These are phyloP conservation scores for Trametes sp. DNA, from an alignment of 1,284 basidiomycete species.

Conservation along the genomic window DNA sequence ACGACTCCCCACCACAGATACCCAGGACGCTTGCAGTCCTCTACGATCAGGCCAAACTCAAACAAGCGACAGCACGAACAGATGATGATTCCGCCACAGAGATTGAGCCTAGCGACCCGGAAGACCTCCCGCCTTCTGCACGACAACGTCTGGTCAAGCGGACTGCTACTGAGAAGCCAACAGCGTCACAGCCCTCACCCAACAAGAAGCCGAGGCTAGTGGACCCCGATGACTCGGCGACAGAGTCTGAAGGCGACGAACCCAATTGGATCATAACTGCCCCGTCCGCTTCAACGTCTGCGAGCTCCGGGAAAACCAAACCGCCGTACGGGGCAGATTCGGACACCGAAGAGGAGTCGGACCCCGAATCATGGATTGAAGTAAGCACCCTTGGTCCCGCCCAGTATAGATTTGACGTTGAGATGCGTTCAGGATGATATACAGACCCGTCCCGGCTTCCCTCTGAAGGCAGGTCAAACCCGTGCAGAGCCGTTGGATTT, in stretches of 20 bases:
- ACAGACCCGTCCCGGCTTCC: conserved; percentile 60
- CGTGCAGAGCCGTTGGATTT: conserved; percentile 40
- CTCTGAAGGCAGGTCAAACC: conserved; percentile 52
- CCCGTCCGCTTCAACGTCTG: not conserved
- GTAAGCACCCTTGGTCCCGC: not conserved
- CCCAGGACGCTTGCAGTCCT: conserved; percentile 15
- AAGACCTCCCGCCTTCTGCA: conserved; percentile 5
- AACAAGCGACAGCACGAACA: not conserved
- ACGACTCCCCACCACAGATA: conserved; percentile 10
- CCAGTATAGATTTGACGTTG: no score
- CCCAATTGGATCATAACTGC: not conserved
- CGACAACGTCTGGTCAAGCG: conserved; percentile 1
- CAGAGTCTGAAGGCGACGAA: conserved; percentile 6
- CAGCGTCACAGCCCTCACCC: not conserved
- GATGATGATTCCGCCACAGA: conserved; percentile 31
- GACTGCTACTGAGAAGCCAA: conserved; percentile 2
- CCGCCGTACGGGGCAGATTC: conserved; percentile 26
- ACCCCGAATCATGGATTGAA: conserved; percentile 22
- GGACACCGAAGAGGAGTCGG: conserved; percentile 33
- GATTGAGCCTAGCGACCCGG: conserved; percentile 19
- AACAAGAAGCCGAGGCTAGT: conserved; percentile 18
- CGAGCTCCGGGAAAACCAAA: not conserved
- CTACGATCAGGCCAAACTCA: not conserved
- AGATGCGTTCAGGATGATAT: conserved; percentile 14
- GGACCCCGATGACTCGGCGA: conserved; percentile 1